phyloP scores from a whole-genome alignment of 306 rosid genomes.

The Biancaea sappan region DNA sequence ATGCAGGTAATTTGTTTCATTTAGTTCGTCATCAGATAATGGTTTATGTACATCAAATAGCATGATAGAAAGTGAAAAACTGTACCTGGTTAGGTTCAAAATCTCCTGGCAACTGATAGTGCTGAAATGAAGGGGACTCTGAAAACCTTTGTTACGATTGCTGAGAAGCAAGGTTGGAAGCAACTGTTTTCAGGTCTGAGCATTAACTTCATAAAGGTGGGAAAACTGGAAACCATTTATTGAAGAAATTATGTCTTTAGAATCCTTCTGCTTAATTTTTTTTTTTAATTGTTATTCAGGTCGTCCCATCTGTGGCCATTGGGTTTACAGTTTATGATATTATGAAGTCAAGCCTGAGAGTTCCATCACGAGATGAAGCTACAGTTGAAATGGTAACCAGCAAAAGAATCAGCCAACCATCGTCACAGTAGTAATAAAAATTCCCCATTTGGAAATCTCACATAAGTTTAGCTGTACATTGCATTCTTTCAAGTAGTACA shows the following conservation, averaged over 20 bases:
- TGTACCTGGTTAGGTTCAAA: slow-evolving; percentile 71
- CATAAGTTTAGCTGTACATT: slow-evolving; percentile 43
- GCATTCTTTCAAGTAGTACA: slow-evolving; percentile 61
- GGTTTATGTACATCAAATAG: slow-evolving; percentile 21
- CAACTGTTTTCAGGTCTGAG: slow-evolving; percentile 93
- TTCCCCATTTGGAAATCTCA: slow-evolving; percentile 10
- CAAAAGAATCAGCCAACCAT: slow-evolving; percentile 52
- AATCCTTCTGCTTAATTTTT: slow-evolving; percentile 31
- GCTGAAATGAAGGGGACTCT: slow-evolving; percentile 77
- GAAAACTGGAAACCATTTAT: slow-evolving; percentile 22
- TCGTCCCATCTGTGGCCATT: slow-evolving; percentile 95
- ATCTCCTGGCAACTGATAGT: slow-evolving; percentile 47
- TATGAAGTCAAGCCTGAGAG: slow-evolving; percentile 69
- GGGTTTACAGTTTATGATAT: slow-evolving; percentile 92
- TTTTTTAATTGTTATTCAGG: slow-evolving; percentile 76
- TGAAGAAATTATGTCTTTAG: neutral
- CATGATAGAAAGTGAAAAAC: slow-evolving; percentile 13
- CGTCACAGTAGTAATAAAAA: slow-evolving; percentile 42
- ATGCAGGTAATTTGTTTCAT: slow-evolving; percentile 74
- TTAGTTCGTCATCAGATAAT: slow-evolving; percentile 15
- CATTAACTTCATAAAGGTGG: slow-evolving; percentile 91
- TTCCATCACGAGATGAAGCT: slow-evolving; percentile 84
- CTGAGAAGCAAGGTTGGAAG: slow-evolving; percentile 83
- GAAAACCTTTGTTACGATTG: slow-evolving; percentile 65
- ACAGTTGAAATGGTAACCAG: slow-evolving; percentile 56